Evolutionary conservation across 495 filamentous ascomycete genomes (phyloP).

Genomic region (Chaetomidium leptoderma): DNA sequence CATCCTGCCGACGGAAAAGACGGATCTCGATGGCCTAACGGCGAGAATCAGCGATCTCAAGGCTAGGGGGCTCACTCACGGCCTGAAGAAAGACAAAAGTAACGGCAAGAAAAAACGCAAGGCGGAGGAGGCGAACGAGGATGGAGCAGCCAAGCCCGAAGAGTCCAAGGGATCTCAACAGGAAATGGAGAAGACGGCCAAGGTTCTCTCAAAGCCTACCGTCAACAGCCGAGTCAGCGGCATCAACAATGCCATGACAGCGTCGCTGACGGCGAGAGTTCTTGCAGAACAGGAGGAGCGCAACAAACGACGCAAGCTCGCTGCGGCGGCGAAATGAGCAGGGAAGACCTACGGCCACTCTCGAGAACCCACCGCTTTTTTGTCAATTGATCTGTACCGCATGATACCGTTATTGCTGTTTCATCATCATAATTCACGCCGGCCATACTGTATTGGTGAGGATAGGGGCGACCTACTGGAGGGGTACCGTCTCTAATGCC

Average conservation of each 20-base stretch:
- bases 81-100: conserved; percentile 85
- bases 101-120: conserved; percentile 59
- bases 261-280: conserved; percentile 77
- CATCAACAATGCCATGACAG: conserved; percentile 85
- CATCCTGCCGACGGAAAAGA: conserved; percentile 67
- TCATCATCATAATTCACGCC: neutral
- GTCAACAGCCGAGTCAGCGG: conserved; percentile 42
- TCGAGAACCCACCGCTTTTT: neutral
- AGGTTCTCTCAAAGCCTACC: conserved; percentile 13
- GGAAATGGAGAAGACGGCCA: conserved; percentile 16
- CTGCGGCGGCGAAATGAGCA: conserved; percentile 21
- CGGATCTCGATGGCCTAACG: conserved; percentile 65
- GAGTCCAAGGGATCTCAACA: conserved; percentile 24
- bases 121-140: conserved; percentile 39
- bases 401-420: neutral
- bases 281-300: conserved; percentile 77
- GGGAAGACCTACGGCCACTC: neutral
- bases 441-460: neutral
- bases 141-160: conserved; percentile 25
- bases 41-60: conserved; percentile 61
- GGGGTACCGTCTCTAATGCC: neutral
- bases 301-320: conserved; percentile 73
- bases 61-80: conserved; percentile 72
- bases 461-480: neutral
- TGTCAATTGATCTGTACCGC: neutral